Evolutionary conservation across 2,329 filamentous ascomycete genomes (phyloP).

Genomic region (Drechslerella stenobrocha): DNA sequence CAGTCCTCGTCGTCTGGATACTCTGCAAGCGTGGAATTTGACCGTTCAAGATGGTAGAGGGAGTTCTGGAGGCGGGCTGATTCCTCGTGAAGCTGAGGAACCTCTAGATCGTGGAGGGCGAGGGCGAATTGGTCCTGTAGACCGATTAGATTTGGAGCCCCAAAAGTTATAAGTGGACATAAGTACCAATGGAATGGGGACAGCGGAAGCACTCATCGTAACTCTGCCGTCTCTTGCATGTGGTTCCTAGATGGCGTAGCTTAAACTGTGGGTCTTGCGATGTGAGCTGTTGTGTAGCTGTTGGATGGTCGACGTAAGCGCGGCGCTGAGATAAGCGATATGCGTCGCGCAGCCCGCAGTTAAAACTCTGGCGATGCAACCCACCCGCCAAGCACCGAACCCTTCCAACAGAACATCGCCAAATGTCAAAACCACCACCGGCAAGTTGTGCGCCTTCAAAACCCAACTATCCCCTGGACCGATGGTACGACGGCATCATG

Average conservation of each 20-base stretch:
- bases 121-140: constrained; percentile 50
- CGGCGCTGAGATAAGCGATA: not conserved
- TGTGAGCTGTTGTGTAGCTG: too few relatives aligned
- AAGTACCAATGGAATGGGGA: constrained; percentile 50
- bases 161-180: not conserved
- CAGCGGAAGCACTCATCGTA: constrained; percentile 50
- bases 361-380: not conserved
- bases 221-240: not conserved
- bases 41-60: constrained; percentile 52
- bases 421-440: too few relatives aligned
- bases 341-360: not conserved
- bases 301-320: constrained; percentile 2
- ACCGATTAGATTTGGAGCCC: not conserved
- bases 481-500: too few relatives aligned
- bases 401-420: too few relatives aligned
- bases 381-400: not conserved
- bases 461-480: too few relatives aligned
- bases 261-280: too few relatives aligned
- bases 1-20: constrained; percentile 43
- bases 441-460: too few relatives aligned
- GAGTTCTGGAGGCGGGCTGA: constrained; percentile 52
- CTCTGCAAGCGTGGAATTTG: constrained; percentile 44
- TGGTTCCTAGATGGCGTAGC: too few relatives aligned
- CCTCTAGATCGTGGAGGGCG: constrained; percentile 50
- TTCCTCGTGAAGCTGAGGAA: constrained; percentile 52